Evolutionary conservation across 2,329 filamentous ascomycete species (phyloP).

Genomic region (Fusarium sp.): DNA sequence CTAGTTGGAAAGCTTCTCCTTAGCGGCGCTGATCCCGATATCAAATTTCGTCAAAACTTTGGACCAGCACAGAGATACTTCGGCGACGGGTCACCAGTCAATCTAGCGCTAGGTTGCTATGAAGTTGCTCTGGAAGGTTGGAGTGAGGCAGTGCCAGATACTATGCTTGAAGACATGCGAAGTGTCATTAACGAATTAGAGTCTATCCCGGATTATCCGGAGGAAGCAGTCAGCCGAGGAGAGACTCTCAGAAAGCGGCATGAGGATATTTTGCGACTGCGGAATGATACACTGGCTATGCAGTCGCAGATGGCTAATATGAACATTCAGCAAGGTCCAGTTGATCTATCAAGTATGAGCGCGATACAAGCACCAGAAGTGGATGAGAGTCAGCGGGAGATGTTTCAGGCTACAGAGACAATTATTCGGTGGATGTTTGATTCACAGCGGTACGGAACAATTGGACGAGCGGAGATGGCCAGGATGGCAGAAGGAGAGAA

Average conservation of each 20-base stretch:
- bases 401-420: background rate
- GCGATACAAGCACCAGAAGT: background rate
- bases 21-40: background rate
- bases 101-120: accelerated
- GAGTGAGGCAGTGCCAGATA: background rate
- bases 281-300: background rate
- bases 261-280: background rate
- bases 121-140: background rate
- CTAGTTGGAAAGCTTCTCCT: background rate
- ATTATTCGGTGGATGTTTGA: background rate
- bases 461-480: background rate
- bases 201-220: background rate
- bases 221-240: background rate
- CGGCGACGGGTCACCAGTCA: background rate
- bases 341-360: background rate
- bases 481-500: background rate
- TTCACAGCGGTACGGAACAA: background rate
- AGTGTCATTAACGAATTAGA: background rate
- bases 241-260: background rate
- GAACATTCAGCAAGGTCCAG: background rate
- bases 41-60: background rate
- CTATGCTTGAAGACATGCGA: background rate
- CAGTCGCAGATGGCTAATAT: background rate
- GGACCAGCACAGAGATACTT: background rate
- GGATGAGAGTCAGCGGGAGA: background rate